Evolutionary conservation across 1,139 yeast species (phyloP).

Genomic region (Pichia sp.): DNA sequence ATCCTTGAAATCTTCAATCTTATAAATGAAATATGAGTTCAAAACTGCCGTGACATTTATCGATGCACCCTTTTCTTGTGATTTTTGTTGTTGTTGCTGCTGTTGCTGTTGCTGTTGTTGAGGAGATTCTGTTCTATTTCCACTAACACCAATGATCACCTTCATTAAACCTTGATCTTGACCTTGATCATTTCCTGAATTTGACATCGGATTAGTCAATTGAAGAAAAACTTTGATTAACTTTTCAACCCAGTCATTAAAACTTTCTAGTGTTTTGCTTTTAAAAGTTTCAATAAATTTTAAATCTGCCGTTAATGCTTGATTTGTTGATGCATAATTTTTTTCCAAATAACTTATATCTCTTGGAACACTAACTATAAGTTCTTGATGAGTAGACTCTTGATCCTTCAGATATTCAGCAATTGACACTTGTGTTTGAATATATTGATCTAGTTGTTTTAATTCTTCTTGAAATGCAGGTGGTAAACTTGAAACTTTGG

Average conservation of each 20-base stretch:
- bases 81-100: constrained; percentile 13
- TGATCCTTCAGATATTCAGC: constrained; percentile 72
- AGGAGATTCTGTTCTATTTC: constrained; percentile 21
- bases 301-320: constrained; percentile 63
- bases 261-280: constrained; percentile 28
- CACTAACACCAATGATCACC: constrained; percentile 27
- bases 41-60: constrained; percentile 31
- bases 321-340: constrained; percentile 58
- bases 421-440: constrained; percentile 74
- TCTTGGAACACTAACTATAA: constrained; percentile 74
- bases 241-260: constrained; percentile 33
- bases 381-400: constrained; percentile 55
- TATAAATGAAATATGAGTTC: constrained; percentile 47
- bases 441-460: constrained; percentile 76
- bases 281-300: constrained; percentile 44
- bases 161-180: constrained; percentile 21
- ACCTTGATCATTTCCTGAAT: constrained; percentile 17
- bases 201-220: constrained; percentile 29
- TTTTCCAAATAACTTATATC: constrained; percentile 70
- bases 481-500: constrained; percentile 83
- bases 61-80: constrained; percentile 18
- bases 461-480: constrained; percentile 66
- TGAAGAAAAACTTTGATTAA: constrained; percentile 30
- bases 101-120: constrained; percentile 14
- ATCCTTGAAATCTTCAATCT: constrained; percentile 43